Evolutionary conservation across 345 rosid genomes (phyloP), one percentile per base, ranked within the genome.

Genomic region (Dimocarpus longan): DNA sequence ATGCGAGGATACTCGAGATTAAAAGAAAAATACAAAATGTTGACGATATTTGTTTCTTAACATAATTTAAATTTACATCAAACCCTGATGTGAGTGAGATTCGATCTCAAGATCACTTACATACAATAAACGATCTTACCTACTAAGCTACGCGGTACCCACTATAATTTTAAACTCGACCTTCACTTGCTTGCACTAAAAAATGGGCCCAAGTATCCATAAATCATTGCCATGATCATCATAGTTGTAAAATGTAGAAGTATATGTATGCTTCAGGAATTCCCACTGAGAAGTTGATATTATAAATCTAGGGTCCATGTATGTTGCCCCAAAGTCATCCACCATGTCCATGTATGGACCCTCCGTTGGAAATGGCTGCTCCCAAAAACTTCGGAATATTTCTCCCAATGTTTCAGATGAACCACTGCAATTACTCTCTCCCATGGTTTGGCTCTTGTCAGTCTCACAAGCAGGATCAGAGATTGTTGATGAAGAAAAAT

Each of bases 301-400:
- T 57, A 21, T 18, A 22, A 52, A 50, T 24, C n/a, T 43, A 26
- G 42, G 74, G 62, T 50, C 9, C 15, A 22, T 50, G 6, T 37
- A 10, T 72, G 7, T 18, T 37, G 10, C 8, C 62, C 59, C 78
- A 18, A 8, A 50, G 21, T 10, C 28, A 10, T 40, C 54, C 66
- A 21, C 44, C 66, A n/a, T 13, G 67, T 26, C 44, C 66, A n/a
- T 13, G 67, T 26, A 10, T 10, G 24, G 26, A 21, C 32, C 8
- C 2, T 74, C 68, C 69, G 24, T 10, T 16, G 24, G 11, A 43
- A 39, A 73, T 21, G 76, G 76, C 46, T 39, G 66, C 37, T 39
- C 66, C 76, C 46, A 73, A 10, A 70, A 70, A 19, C 40, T 66
- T 48, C 72, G 69, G 57, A 71, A 24, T 76, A 70, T 74, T 57